phyloP scores from a whole-genome alignment of 305 asterid genomes.

The Fraxinus platypoda region DNA sequence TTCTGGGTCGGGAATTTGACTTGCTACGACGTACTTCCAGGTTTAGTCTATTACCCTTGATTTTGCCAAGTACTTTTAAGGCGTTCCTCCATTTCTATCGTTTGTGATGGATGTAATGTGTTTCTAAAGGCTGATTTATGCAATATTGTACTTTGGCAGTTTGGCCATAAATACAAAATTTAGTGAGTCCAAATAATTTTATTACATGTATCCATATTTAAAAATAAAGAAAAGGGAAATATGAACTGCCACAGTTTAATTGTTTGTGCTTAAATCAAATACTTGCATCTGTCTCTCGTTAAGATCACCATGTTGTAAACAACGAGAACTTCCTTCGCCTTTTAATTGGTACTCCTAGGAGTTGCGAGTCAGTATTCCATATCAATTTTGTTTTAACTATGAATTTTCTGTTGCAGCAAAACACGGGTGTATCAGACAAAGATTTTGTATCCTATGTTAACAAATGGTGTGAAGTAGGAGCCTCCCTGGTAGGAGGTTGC shows the following conservation, averaged over 20 bases:
- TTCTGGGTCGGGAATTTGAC: neutral
- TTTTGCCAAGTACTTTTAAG: neutral
- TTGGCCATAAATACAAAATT: neutral
- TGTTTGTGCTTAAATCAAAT: neutral
- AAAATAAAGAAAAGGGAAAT: neutral
- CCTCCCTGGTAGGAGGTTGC: constrained; percentile 88
- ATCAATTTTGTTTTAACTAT: neutral
- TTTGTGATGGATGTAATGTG: neutral
- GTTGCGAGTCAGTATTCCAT: no score
- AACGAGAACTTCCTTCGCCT: neutral
- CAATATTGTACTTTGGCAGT: neutral
- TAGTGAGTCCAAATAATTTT: neutral
- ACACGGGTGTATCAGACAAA: constrained; percentile 69
- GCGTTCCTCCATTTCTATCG: neutral
- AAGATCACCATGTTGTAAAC: neutral
- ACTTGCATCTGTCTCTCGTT: neutral
- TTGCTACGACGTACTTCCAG: neutral
- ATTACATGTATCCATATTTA: neutral
- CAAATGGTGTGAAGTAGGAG: constrained; percentile 88
- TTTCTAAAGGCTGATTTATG: neutral
- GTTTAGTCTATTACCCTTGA: neutral
- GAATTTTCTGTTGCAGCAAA: constrained; percentile 49
- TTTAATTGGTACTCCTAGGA: neutral
- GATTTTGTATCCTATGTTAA: constrained; percentile 70
- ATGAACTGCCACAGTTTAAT: neutral